These are phyloP conservation scores for Panaeolus cyanescens DNA, from an alignment of 768 basidiomycete genomes.

Conservation along the genomic window DNA sequence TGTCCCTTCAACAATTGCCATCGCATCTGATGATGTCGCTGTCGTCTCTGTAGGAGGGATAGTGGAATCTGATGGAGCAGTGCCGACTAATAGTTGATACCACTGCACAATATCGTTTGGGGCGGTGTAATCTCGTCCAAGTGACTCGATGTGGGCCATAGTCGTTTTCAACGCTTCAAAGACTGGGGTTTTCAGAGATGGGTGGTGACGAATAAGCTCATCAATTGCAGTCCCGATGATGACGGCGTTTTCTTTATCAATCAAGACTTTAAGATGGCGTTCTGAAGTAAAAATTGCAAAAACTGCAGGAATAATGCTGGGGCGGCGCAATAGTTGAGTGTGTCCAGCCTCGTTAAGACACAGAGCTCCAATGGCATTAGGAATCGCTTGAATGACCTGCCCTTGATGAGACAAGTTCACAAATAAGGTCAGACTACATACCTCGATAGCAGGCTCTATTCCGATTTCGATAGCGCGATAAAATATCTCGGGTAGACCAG, in stretches of 20 bases:
- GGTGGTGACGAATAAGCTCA: constrained; percentile 96
- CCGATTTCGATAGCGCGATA: constrained; percentile 84
- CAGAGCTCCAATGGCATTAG: constrained; percentile 93
- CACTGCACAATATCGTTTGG: constrained; percentile 63
- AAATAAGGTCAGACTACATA: constrained; percentile 27
- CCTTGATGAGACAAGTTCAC: not conserved
- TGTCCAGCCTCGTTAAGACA: constrained; percentile 93
- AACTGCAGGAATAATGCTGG: constrained; percentile 81
- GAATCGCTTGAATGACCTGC: constrained; percentile 89
- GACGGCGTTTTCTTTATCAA: constrained; percentile 92
- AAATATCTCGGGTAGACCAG: constrained; percentile 84
- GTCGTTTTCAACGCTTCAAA: constrained; percentile 77
- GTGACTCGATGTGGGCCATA: constrained; percentile 70
- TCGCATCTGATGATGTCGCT: constrained; percentile 18
- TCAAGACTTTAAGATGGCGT: constrained; percentile 76
- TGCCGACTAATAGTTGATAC: constrained; percentile 58
- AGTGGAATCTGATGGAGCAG: constrained; percentile 48
- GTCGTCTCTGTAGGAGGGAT: constrained; percentile 1
- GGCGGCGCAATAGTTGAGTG: constrained; percentile 73
- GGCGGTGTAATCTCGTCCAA: constrained; percentile 62
- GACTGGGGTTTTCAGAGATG: constrained; percentile 76
- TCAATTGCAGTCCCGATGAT: constrained; percentile 89
- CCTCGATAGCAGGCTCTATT: constrained; percentile 88
- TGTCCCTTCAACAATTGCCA: constrained; percentile 12
- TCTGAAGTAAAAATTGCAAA: constrained; percentile 88